Conservation (phyloP, 805 yeast species). For the Lipomyces mesembrius region DNA sequence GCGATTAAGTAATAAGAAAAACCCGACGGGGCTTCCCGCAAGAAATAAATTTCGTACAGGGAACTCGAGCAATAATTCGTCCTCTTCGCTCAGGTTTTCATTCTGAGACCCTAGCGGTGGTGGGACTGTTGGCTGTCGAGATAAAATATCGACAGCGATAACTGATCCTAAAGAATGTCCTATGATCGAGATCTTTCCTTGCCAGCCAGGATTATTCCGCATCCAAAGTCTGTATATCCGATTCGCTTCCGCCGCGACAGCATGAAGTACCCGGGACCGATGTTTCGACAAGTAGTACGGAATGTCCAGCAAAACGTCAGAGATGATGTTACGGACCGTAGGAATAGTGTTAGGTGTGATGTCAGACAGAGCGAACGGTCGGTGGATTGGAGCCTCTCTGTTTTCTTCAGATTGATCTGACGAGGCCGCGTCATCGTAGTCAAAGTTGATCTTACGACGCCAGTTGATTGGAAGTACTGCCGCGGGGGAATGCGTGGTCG, state of each 20-base stretch:
- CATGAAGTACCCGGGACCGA: conserved; percentile 62
- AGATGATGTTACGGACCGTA: conserved; percentile 74
- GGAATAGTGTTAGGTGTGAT: conserved; percentile 78
- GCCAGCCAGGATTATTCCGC: conserved; percentile 70
- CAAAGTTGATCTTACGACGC: conserved; percentile 67
- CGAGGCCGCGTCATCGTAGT: conserved; percentile 45
- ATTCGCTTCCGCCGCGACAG: conserved; percentile 75
- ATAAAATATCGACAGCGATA: conserved; percentile 74
- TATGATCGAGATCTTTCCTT: conserved; percentile 61
- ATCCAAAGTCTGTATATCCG: conserved; percentile 63
- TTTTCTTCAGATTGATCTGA: not conserved
- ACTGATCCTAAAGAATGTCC: conserved; percentile 92
- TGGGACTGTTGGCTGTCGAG: conserved; percentile 47
- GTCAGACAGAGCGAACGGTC: conserved; percentile 63
- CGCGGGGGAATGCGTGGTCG: conserved; percentile 33
- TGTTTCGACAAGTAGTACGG: conserved; percentile 77
- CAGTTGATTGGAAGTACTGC: conserved; percentile 77
- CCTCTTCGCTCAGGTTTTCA: conserved; percentile 35
- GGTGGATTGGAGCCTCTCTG: conserved; percentile 15
- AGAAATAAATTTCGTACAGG: conserved; percentile 76
- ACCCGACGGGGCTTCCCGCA: conserved; percentile 86
- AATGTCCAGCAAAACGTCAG: conserved; percentile 85
- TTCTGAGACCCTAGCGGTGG: conserved; percentile 30
- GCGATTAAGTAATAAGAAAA: conserved; percentile 53
- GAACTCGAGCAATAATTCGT: conserved; percentile 60